Base-by-base conservation (phyloP, 805 yeast genomes). In the Cyberlindnera bimundalis region DNA sequence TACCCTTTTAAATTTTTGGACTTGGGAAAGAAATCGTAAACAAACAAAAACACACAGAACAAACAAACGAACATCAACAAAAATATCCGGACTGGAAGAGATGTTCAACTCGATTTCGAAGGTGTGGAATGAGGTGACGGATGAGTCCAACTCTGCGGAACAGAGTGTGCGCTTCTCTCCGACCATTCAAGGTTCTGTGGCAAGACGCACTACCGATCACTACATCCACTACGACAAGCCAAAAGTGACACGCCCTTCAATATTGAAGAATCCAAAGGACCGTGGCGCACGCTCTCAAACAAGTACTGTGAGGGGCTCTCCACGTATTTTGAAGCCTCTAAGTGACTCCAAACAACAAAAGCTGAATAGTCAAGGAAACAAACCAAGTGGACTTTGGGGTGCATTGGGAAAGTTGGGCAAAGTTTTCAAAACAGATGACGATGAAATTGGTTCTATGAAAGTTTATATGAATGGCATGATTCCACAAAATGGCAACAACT, bases 381-480 rank as follows among this genome's bases (percentile, higher is more conserved):
- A 42, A 19, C 12, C 27, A 9, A 17, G 31, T 2, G 46, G 46
- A 2, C 27, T 47, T 13, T 43, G 46, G 46, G 36, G 40, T 10
- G 37, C 52, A 0, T 45, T 51, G 45, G 54, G 58, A 2, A 42
- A 44, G 33, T 28, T 53, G 27, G 55, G 56, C 1, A 44, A 48
- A 27, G 48, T 42, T 29, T 37, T 53, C 21, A 40, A 43, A 16
- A 36, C 42, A 11, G 51, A 42, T 12, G 44, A 45, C 15, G 20
- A 25, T 3, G 59, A 55, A 35, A 32, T 55, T 18, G 36, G 39
- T 1, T 37, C 35, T 4, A 55, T 55, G 58, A 53, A 51, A 42
- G 40, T 15, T 19, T 53, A 54, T 32, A 51, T 48, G 51, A 40
- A 51, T 29, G 52, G 51, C 0, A 51, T 54, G 56, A 46, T 55